Evolutionary conservation across 139 green algal species (phyloP).

Genomic region (Chlamydomonas schloesseri): DNA sequence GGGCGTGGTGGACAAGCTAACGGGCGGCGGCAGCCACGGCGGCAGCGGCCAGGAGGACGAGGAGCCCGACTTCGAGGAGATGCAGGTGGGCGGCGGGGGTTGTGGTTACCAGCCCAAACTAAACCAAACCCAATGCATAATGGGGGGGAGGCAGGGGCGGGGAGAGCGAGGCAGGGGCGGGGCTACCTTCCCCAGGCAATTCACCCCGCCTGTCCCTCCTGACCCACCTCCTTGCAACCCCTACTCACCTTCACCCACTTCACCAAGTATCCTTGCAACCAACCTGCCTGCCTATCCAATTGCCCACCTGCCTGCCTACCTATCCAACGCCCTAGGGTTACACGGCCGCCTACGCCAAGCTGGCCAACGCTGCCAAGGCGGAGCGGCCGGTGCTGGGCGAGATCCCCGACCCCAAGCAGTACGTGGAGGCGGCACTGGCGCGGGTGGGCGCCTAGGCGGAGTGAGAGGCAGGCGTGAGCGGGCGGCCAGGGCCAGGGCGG

Average conservation of each 20-base stretch:
- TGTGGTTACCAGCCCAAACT: too few relatives aligned
- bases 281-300: too few relatives aligned
- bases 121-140: too few relatives aligned
- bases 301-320: neutral
- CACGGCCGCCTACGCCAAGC: constrained; percentile 80
- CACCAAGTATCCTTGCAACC: too few relatives aligned
- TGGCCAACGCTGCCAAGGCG: constrained; percentile 80
- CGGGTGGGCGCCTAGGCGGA: constrained; percentile 20
- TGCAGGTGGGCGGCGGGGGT: constrained; percentile 30
- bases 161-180: too few relatives aligned
- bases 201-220: too few relatives aligned
- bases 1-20: constrained; percentile 67
- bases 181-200: too few relatives aligned
- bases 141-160: too few relatives aligned
- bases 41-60: constrained; percentile 14
- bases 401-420: constrained; percentile 69
- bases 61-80: constrained; percentile 48
- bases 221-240: neutral
- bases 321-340: constrained; percentile 61
- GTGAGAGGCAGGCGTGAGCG: neutral
- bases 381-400: constrained; percentile 71
- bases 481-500: neutral
- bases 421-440: constrained; percentile 48
- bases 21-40: constrained; percentile 43
- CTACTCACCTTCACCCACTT: too few relatives aligned